These are phyloP conservation scores for Mortierella sp. DNA, from an alignment of 371 early-diverging fungal species.

Conservation along the genomic window DNA sequence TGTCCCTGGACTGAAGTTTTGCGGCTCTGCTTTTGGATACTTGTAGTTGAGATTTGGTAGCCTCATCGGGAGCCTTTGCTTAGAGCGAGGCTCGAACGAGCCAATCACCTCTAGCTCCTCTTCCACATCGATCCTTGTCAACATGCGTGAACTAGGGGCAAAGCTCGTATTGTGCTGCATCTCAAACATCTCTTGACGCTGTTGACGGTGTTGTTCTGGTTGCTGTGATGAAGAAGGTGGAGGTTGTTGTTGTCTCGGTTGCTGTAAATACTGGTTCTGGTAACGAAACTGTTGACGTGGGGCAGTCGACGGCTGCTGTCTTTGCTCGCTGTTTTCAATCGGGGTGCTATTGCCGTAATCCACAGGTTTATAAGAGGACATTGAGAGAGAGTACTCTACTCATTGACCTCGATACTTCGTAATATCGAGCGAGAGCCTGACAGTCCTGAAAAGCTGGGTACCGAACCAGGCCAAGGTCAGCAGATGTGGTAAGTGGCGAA, in stretches of 20 bases:
- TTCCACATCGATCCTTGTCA: slow-evolving; percentile 23
- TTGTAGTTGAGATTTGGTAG: slow-evolving; percentile 40
- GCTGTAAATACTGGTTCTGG: slow-evolving; percentile 1
- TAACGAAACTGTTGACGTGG: neutral
- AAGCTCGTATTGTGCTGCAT: slow-evolving; percentile 1
- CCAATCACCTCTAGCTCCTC: slow-evolving; percentile 37
- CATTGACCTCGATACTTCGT: neutral
- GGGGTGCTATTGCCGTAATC: slow-evolving; percentile 7
- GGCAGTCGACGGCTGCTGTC: neutral
- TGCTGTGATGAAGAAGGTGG: slow-evolving; percentile 1
- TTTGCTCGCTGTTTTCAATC: neutral
- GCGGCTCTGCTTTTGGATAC: slow-evolving; percentile 16
- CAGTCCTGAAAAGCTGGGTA: no score
- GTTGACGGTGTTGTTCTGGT: neutral
- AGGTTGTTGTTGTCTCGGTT: slow-evolving; percentile 10
- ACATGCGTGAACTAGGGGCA: neutral
- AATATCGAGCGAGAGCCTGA: neutral
- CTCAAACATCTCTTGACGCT: slow-evolving; percentile 11
- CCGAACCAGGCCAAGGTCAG: no score
- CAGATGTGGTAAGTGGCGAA: no score
- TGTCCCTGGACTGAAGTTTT: slow-evolving; percentile 51
- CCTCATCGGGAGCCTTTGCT: slow-evolving; percentile 15
- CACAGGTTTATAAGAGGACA: slow-evolving; percentile 8
- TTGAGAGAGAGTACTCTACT: neutral
- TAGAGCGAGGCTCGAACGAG: slow-evolving; percentile 9